Base-by-base conservation (phyloP, 129 eudicot species). In the Centrapalus pauciflorus region DNA sequence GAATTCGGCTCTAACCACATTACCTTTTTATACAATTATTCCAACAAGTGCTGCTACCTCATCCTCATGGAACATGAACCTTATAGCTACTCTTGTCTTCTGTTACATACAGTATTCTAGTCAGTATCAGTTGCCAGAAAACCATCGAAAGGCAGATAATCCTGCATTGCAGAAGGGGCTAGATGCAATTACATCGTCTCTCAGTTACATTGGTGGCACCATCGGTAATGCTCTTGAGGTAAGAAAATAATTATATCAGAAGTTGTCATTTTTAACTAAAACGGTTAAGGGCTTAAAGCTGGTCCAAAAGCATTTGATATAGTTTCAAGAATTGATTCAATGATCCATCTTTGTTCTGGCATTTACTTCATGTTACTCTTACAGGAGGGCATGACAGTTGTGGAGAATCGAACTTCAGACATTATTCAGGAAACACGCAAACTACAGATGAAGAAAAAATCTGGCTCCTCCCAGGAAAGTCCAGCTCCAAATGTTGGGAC, bases 141-240 rank as follows among this genome's bases (percentile, higher is more conserved):
- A 59, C 66, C 85, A 57, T 76, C 81, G 40, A 32, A 90, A 84
- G 80, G 75, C 83, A 30, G 97, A 82, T 5, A 79, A 66, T 57
- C 90, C 92, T 68, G 60, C 72, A 16, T 43, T 90, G 66, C 95
- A 76, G 68, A 90, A 87, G 83, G 90, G 95, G 24, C 63, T 90
- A 70, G 86, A 73, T 80, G 87, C 92, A 51, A 76, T 90, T 48
- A 75, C 95, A 8, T 84, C 95, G 20, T 87, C 95, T 8, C 77
- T 90, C 35, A 90, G 81, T 75, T 82, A 80, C 73, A 81, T 90
- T 55, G 92, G 90, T 23, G 90, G 85, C 46, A 84, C 81, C 66
- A 84, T 84, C 51, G 95, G 97, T 26, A 90, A 87, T 78, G 93
- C 95, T 51, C 78, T 90, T 23, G 97, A 90, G 88, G 95, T 90